These are phyloP conservation scores for Calocybe gangraenosa DNA, from an alignment of 768 basidiomycete species.

Conservation along the genomic window DNA sequence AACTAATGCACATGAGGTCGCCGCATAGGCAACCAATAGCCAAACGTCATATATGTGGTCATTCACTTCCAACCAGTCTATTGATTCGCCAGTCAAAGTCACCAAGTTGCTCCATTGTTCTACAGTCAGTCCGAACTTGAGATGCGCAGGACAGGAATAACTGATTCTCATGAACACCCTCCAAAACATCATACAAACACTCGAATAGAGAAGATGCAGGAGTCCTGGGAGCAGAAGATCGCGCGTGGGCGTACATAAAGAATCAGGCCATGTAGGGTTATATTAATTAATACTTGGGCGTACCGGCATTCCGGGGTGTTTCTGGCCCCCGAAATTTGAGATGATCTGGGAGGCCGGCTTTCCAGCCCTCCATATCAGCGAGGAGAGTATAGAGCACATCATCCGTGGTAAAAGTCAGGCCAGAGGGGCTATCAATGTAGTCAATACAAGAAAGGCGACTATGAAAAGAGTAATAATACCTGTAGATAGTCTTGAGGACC, in stretches of 20 bases:
- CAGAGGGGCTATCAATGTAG: slow-evolving; percentile 61
- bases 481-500: slow-evolving; percentile 91
- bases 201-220: slow-evolving; percentile 83
- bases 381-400: slow-evolving; percentile 65
- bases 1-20: slow-evolving; percentile 85
- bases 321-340: slow-evolving; percentile 75
- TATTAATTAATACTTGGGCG: slow-evolving; percentile 18
- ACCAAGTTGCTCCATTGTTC: slow-evolving; percentile 78
- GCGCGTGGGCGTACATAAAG: slow-evolving; percentile 6
- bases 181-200: slow-evolving; percentile 96
- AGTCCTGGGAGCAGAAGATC: slow-evolving; percentile 49
- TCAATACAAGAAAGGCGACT: not conserved
- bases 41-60: slow-evolving; percentile 83
- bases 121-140: slow-evolving; percentile 80
- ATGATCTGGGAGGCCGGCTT: slow-evolving; percentile 68
- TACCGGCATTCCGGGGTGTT: slow-evolving; percentile 64
- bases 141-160: slow-evolving; percentile 84
- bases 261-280: not conserved
- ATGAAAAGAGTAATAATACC: slow-evolving; percentile 35
- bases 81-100: slow-evolving; percentile 68
- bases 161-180: slow-evolving; percentile 98
- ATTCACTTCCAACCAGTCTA: slow-evolving; percentile 86
- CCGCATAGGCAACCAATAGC: slow-evolving; percentile 82
- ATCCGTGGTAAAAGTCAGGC: slow-evolving; percentile 81
- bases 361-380: slow-evolving; percentile 72